A percentile compares a stretch with the other conserved stretches of the same genome.
phyloP scores from a whole-genome alignment of 1,139 yeast species.

The Kluyveromyces marxianus region DNA sequence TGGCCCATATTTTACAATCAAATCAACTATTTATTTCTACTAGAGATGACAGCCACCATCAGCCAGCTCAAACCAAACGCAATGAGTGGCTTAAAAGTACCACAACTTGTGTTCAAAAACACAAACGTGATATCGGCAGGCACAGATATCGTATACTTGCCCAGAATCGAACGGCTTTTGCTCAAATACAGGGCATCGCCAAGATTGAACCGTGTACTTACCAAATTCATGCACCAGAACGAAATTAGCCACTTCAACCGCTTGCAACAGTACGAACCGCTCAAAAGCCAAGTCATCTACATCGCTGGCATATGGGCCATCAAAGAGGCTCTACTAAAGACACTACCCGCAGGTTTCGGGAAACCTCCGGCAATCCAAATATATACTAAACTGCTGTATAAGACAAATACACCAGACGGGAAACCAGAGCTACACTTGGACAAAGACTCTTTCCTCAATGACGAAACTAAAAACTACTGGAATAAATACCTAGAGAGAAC shows the following conservation, averaged over 20 bases:
- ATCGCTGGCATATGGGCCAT: slow-evolving; percentile 30
- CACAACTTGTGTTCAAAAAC: neutral
- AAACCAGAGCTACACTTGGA: slow-evolving; percentile 18
- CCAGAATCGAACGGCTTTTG: slow-evolving; percentile 18
- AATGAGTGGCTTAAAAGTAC: neutral
- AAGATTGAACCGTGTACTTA: slow-evolving; percentile 11
- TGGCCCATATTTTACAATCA: too few relatives aligned
- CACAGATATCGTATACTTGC: slow-evolving; percentile 26
- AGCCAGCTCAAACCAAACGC: neutral
- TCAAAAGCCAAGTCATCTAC: slow-evolving; percentile 9
- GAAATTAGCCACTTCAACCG: slow-evolving; percentile 10
- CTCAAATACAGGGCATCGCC: neutral
- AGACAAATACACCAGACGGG: slow-evolving; percentile 14
- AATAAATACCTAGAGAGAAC: slow-evolving; percentile 9
- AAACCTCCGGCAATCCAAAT: slow-evolving; percentile 21
- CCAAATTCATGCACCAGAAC: slow-evolving; percentile 25
- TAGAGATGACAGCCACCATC: neutral
- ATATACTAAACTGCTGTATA: slow-evolving; percentile 22
- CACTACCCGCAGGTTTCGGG: slow-evolving; percentile 15
- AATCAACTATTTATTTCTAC: too few relatives aligned
- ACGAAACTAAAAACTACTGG: slow-evolving; percentile 1
- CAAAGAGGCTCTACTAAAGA: slow-evolving; percentile 25
- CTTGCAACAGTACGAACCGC: neutral
- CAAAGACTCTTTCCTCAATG: neutral
- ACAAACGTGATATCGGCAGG: slow-evolving; percentile 22